Base-by-base conservation (phyloP, 164 flowering plant genomes). In the Stephania yunnanensis region DNA sequence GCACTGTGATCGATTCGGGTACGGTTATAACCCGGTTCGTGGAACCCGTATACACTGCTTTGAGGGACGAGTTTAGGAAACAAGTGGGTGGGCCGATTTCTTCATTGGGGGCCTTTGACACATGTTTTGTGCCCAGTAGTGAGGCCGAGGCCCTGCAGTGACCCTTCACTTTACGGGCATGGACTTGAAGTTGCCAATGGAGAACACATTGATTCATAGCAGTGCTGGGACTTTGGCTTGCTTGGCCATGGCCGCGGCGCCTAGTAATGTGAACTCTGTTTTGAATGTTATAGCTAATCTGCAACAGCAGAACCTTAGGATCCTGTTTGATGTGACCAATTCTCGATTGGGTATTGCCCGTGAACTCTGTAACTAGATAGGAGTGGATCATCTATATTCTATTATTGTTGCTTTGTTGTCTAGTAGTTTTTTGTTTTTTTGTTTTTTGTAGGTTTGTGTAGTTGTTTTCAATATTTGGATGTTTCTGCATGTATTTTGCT, bases 1-100 rank as follows among this genome's bases (percentile, higher is more conserved):
- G 99, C 0, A 93, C 99, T 45, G 78, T 95, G 1, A 85, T 95
- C 7, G 99, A 95, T 75, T 92, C 98, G 69, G 95, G 98, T 8
- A 93, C 97, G 53, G 93, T 92, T 2, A 87, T 93, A 61, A 91
- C 98, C 82, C 92, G 97, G 74, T 92, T 95, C 74, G 87, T 86
- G 10, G 64, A 63, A 31, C 91, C 97, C 12, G 76, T 87, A 5
- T 95, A 95, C 84, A 61, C 30, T 1, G 91, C 87, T 0, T 65
- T 93, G 29, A 74, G 92, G 44, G 92, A 89, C 53, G 96, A 87
- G 81, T 92, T 83, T 70, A 83, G 89, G 80, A 85, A 81, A 8
- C 90, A 86, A 76, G 79, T 88, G 80, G 77, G 68, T 9, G 93
- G 91, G 10, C 81, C 89, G 1, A 82, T 91, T 71, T 81, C 89